These are phyloP conservation scores for Musa troglodytarum DNA, from an alignment of 176 grass and related monocot genomes.

Conservation along the genomic window DNA sequence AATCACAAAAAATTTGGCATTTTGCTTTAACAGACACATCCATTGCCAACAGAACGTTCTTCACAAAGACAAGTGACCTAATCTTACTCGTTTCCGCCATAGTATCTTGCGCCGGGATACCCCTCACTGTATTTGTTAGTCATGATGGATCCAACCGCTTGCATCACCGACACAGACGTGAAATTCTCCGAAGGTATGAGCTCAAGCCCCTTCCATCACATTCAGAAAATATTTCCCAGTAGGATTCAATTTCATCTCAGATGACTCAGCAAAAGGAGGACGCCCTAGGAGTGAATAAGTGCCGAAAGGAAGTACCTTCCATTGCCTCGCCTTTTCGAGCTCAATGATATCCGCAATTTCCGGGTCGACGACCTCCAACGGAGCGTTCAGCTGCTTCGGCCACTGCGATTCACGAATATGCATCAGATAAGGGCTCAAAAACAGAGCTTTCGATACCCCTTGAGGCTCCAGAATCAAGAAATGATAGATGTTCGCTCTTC, in stretches of 20 bases:
- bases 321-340: slow-evolving; percentile 91
- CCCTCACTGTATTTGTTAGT: slow-evolving; percentile 99
- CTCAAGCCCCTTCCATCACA: slow-evolving; percentile 61
- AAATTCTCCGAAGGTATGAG: slow-evolving; percentile 99
- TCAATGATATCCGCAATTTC: slow-evolving; percentile 89
- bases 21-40: neutral
- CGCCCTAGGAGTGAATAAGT: neutral
- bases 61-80: neutral
- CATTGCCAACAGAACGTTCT: neutral
- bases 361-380: slow-evolving; percentile 76
- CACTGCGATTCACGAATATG: slow-evolving; percentile 40
- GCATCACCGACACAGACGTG: slow-evolving; percentile 91
- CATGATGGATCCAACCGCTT: slow-evolving; percentile 96
- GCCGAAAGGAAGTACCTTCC: slow-evolving; percentile 52
- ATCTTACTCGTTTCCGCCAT: slow-evolving; percentile 89
- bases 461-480: neutral
- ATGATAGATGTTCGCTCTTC: neutral
- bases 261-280: neutral
- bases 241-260: slow-evolving; percentile 10
- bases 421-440: neutral
- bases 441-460: neutral
- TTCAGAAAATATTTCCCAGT: neutral
- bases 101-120: slow-evolving; percentile 97
- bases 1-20: neutral
- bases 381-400: slow-evolving; percentile 77